phyloP scores from a whole-genome alignment of 2,329 filamentous ascomycete genomes.

The Bipolaris cookei region DNA sequence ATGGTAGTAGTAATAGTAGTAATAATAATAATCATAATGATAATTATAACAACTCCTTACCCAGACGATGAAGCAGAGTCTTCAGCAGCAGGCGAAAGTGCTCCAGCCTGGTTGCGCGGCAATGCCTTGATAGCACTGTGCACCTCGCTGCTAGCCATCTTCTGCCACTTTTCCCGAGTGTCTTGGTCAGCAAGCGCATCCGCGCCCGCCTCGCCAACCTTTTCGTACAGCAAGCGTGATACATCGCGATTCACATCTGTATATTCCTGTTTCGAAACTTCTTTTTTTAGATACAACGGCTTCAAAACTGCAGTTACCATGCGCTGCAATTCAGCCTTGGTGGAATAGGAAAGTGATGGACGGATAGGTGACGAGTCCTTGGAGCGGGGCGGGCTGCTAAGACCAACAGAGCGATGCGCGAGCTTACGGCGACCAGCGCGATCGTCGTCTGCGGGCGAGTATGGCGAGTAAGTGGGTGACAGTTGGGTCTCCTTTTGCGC shows the following conservation, averaged over 20 bases:
- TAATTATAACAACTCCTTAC: slow-evolving; percentile 8
- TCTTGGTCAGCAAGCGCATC: slow-evolving; percentile 65
- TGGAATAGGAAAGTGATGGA: slow-evolving; percentile 72
- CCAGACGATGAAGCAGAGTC: slow-evolving; percentile 41
- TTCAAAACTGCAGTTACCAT: slow-evolving; percentile 85
- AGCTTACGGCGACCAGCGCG: slow-evolving; percentile 47
- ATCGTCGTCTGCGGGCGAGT: slow-evolving; percentile 55
- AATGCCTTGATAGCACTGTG: slow-evolving; percentile 67
- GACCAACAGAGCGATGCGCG: slow-evolving; percentile 38
- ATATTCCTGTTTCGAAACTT: slow-evolving; percentile 87
- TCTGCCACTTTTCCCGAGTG: slow-evolving; percentile 73
- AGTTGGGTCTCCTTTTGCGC: slow-evolving; percentile 57
- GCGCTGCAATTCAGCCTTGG: slow-evolving; percentile 86
- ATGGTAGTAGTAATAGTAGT: too few relatives aligned
- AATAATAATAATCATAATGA: too few relatives aligned
- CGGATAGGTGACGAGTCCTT: slow-evolving; percentile 73
- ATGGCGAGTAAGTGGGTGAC: slow-evolving; percentile 75
- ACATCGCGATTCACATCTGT: slow-evolving; percentile 89
- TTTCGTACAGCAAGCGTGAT: slow-evolving; percentile 84
- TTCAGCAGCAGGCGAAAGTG: slow-evolving; percentile 33
- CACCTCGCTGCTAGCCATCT: slow-evolving; percentile 78
- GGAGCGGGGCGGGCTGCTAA: slow-evolving; percentile 57
- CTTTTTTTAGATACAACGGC: slow-evolving; percentile 79
- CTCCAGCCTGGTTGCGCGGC: slow-evolving; percentile 15
- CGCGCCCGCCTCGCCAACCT: slow-evolving; percentile 57